Base-by-base conservation (phyloP, 306 rosid genomes). In the Vachellia pachyceras region DNA sequence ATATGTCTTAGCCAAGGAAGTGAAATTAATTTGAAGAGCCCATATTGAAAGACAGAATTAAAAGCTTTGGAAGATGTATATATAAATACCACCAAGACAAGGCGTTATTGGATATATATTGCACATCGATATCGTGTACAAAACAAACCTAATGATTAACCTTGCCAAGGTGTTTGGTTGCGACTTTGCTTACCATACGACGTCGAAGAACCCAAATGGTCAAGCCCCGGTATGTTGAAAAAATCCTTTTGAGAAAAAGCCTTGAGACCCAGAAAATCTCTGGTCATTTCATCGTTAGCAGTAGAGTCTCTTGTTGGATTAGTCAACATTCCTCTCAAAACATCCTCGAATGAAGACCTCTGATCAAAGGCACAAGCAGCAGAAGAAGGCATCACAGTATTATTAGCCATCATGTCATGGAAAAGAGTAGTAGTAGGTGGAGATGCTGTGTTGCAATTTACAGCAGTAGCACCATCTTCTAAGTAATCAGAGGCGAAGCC, bases 201-300 rank as follows among this genome's bases (percentile, higher is more conserved):
- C 5, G 55, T 13, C 17, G 90, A 81, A 72, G 87, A 79, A 82
- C 78, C 72, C 77, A 81, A 69, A 44, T 84, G 87, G 40, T 86
- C 85, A 20, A 87, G 61, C 33, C 84, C 92, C 23, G 88, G 85
- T 64, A 89, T 77, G 49, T 80, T 73, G 63, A 90, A 85, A 36
- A 84, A 82, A 18, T 86, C 87, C 33, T 80, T 70, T 20, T 82
- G 87, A 20, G 90, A 72, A 72, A 92, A 85, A 5, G 84, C 87
- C 72, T 86, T 74, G 15, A 90, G 87, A 64, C 97, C 94, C 87
- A 92, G 69, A 82, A 92, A 92, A 60, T 92, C 97, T 71, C 92
- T 84, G 4, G 97, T 92, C 85, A 84, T 74, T 46, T 86, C 97
- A 29, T 61, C 20, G 9, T 40, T 29, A 25, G 40, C 68, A 29